Conservation (phyloP, 1,139 yeast species). For the Zygosaccharomyces pseudobailii region DNA sequence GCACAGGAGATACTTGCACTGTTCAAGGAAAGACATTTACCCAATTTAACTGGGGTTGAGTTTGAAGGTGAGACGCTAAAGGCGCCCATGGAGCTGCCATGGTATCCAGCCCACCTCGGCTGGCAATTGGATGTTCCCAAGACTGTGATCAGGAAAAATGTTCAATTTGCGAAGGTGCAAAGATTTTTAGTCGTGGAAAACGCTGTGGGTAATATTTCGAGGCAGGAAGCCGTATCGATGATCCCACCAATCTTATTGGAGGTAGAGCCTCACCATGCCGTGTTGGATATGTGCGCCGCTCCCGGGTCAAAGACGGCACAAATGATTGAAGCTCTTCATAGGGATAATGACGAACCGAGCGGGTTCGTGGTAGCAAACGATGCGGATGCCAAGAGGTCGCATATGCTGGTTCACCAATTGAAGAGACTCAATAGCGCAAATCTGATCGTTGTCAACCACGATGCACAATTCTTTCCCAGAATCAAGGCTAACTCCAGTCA, state of each 20-base stretch:
- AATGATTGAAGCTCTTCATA: conserved; percentile 84
- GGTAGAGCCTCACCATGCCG: conserved; percentile 84
- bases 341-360: conserved; percentile 56
- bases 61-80: conserved; percentile 41
- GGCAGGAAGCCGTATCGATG: conserved; percentile 99
- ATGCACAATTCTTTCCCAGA: conserved; percentile 93
- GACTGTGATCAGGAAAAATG: conserved; percentile 81
- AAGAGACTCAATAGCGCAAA: conserved; percentile 92
- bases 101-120: conserved; percentile 84
- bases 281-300: conserved; percentile 98
- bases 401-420: conserved; percentile 96
- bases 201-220: conserved; percentile 91
- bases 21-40: conserved; percentile 58
- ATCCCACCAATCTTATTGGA: conserved; percentile 93
- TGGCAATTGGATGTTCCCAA: conserved; percentile 94
- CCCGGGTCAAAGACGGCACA: conserved; percentile 99
- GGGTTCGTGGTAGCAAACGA: conserved; percentile 97
- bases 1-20: conserved; percentile 59
- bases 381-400: conserved; percentile 90
- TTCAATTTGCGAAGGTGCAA: conserved; percentile 82
- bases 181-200: conserved; percentile 90
- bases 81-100: conserved; percentile 67
- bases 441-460: conserved; percentile 93
- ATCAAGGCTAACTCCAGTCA: conserved; percentile 45
- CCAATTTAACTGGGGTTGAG: conserved; percentile 43